Conservation (phyloP, 2,329 filamentous ascomycete species). For the Fusarium longipes region DNA sequence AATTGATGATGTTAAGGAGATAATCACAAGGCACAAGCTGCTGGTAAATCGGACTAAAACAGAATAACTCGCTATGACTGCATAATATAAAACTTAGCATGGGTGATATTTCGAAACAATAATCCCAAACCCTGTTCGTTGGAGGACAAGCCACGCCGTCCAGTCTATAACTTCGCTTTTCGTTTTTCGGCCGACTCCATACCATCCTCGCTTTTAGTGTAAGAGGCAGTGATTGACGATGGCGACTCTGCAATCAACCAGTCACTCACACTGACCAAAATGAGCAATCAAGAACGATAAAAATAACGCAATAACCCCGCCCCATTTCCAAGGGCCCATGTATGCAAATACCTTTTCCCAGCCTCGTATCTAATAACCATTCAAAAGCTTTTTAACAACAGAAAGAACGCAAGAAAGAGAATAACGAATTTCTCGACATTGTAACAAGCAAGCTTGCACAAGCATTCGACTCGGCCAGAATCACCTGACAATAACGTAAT, state of each 20-base stretch:
- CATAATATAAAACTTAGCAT: background rate
- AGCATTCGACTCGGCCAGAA: background rate
- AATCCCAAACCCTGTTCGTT: slow-evolving; percentile 5
- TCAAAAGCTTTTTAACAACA: slow-evolving; percentile 21
- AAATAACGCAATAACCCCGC: slow-evolving; percentile 5
- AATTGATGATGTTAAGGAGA: background rate
- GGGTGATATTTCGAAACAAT: slow-evolving; percentile 31
- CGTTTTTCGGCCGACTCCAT: slow-evolving; percentile 34
- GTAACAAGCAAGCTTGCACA: slow-evolving; percentile 9
- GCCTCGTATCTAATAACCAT: slow-evolving; percentile 16
- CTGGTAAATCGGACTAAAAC: background rate
- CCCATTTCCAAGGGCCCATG: slow-evolving; percentile 28
- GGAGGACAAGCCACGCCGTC: slow-evolving; percentile 23
- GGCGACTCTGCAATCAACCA: slow-evolving; percentile 4
- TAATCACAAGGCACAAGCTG: background rate
- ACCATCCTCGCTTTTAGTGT: slow-evolving; percentile 34
- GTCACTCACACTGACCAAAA: slow-evolving; percentile 10
- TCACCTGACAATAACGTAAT: background rate
- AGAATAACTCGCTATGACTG: background rate
- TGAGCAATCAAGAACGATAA: slow-evolving; percentile 11
- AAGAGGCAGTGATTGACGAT: slow-evolving; percentile 6
- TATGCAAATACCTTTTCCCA: slow-evolving; percentile 37
- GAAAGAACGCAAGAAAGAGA: background rate
- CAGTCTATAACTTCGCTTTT: slow-evolving; percentile 42
- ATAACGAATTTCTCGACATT: background rate